A percentile compares a stretch with the other conserved stretches of the same genome.
These are phyloP conservation scores for Penicillium capsulatum DNA, from an alignment of 2,329 filamentous ascomycete genomes.

Conservation along the genomic window DNA sequence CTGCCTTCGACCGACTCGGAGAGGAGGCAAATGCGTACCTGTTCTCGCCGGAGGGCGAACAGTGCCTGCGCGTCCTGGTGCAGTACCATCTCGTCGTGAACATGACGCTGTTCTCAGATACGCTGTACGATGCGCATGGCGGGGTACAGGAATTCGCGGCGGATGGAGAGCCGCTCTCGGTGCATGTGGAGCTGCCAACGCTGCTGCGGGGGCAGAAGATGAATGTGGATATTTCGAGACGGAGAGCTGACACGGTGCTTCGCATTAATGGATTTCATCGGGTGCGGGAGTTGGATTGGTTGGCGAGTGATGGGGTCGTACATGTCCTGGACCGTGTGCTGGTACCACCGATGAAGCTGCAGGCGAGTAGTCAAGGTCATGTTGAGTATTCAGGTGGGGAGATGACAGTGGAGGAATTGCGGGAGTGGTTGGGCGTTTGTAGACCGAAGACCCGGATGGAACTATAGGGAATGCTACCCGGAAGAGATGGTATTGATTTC, in stretches of 20 bases:
- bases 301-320: constrained; percentile 76
- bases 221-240: constrained; percentile 65
- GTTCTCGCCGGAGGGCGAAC: constrained; percentile 69
- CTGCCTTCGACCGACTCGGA: constrained; percentile 73
- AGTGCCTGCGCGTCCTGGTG: constrained; percentile 72
- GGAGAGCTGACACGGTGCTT: constrained; percentile 65
- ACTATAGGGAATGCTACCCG: constrained; percentile 3
- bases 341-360: constrained; percentile 64
- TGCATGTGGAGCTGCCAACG: constrained; percentile 62
- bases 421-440: constrained; percentile 16
- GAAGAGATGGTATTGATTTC: constrained; percentile 14
- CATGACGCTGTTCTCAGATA: constrained; percentile 75
- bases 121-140: constrained; percentile 56
- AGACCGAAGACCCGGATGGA: constrained; percentile 6
- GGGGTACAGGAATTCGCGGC: constrained; percentile 20
- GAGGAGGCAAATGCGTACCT: constrained; percentile 73
- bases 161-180: constrained; percentile 1
- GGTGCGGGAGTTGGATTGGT: constrained; percentile 64
- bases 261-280: constrained; percentile 68
- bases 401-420: constrained; percentile 21
- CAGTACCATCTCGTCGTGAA: constrained; percentile 74
- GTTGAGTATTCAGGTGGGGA: constrained; percentile 5
- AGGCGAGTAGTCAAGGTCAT: constrained; percentile 1
- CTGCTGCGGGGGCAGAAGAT: constrained; percentile 63
- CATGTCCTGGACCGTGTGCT: constrained; percentile 70